These are phyloP conservation scores for Cornus suecica DNA, from an alignment of 148 eudicot species.

Conservation along the genomic window DNA sequence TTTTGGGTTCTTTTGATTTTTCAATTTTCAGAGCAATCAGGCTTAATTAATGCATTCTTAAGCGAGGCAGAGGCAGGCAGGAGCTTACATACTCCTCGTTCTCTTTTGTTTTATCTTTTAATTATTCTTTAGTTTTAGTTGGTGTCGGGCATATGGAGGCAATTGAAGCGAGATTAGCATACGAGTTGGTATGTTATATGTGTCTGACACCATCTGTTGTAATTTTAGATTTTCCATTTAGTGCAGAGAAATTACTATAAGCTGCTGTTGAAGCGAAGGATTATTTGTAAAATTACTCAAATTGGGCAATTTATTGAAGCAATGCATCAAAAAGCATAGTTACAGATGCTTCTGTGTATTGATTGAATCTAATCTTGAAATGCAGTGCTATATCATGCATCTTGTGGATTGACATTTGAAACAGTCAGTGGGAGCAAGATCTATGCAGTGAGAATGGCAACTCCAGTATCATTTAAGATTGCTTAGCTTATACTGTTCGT, in stretches of 20 bases:
- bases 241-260: conserved; percentile 14
- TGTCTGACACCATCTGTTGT: conserved; percentile 1
- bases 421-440: too few species aligned
- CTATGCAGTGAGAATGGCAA: too few species aligned
- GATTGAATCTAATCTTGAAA: too few species aligned
- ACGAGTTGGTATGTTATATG: not conserved
- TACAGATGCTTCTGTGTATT: not conserved
- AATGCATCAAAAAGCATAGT: conserved; percentile 7
- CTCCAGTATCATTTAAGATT: too few species aligned
- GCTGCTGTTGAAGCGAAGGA: not conserved
- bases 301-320: conserved; percentile 4
- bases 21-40: conserved; percentile 9
- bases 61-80: conserved; percentile 7
- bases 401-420: too few species aligned
- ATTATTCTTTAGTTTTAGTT: not conserved
- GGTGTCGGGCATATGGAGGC: not conserved
- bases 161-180: not conserved
- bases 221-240: conserved; percentile 10
- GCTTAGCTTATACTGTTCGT: too few species aligned
- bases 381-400: too few species aligned
- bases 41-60: conserved; percentile 3
- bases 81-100: not conserved
- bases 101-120: not conserved
- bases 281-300: conserved; percentile 18
- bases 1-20: not conserved